phyloP scores from a whole-genome alignment of 768 basidiomycete species.

The Wakefieldia striispora region DNA sequence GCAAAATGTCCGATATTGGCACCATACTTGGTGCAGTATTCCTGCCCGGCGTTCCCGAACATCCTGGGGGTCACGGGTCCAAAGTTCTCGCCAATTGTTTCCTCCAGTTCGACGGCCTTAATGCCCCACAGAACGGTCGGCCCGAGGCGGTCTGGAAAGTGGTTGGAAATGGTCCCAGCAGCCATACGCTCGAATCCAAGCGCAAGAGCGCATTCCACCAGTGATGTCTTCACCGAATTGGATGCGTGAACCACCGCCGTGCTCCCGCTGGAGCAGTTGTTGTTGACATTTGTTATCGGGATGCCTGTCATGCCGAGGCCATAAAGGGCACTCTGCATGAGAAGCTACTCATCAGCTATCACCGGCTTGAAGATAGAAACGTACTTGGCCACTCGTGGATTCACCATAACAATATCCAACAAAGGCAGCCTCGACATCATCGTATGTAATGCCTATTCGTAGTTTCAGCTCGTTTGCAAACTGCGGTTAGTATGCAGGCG shows the following conservation, averaged over 20 bases:
- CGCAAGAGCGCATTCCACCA: slow-evolving; percentile 70
- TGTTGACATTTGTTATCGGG: slow-evolving; percentile 82
- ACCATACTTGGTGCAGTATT: slow-evolving; percentile 72
- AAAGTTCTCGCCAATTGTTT: slow-evolving; percentile 49
- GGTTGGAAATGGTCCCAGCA: slow-evolving; percentile 65
- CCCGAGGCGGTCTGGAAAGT: slow-evolving; percentile 48
- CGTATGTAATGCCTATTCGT: slow-evolving; percentile 73
- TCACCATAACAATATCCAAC: slow-evolving; percentile 82
- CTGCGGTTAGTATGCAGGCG: neutral
- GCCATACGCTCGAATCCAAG: slow-evolving; percentile 84
- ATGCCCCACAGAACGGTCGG: slow-evolving; percentile 45
- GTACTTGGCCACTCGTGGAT: slow-evolving; percentile 71
- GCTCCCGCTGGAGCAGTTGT: slow-evolving; percentile 80
- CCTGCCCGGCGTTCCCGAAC: slow-evolving; percentile 67
- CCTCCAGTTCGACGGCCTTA: slow-evolving; percentile 47
- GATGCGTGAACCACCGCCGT: slow-evolving; percentile 71
- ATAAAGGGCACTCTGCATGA: slow-evolving; percentile 65
- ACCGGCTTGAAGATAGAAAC: no score
- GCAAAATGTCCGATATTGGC: slow-evolving; percentile 64
- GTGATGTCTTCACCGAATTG: slow-evolving; percentile 61
- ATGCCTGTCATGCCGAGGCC: slow-evolving; percentile 78
- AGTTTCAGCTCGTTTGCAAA: neutral
- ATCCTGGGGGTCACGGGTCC: slow-evolving; percentile 69
- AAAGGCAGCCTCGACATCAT: slow-evolving; percentile 66
- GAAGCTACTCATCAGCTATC: no score